Evolutionary conservation across 306 rosid genomes (phyloP).

Genomic region (Prunus mume): DNA sequence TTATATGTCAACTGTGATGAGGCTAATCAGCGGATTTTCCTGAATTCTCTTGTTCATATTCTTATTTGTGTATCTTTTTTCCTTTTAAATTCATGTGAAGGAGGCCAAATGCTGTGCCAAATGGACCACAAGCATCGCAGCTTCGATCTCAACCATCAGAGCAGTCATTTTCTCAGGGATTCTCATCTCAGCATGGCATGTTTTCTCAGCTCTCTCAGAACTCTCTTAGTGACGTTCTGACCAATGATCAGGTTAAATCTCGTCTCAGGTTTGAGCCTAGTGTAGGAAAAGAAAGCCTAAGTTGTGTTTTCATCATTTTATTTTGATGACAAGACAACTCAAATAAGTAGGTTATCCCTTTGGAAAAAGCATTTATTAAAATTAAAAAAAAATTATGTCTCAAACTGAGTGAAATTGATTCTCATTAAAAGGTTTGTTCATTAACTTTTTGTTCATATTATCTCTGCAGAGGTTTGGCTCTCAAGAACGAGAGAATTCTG

Average conservation of each 20-base stretch:
- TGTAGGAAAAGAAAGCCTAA: background rate
- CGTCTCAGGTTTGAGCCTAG: slow-evolving; percentile 5
- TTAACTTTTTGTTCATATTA: slow-evolving; percentile 23
- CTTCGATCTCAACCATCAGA: slow-evolving; percentile 81
- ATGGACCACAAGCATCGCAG: slow-evolving; percentile 76
- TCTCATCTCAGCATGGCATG: slow-evolving; percentile 76
- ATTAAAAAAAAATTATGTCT: background rate
- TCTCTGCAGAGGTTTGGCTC: slow-evolving; percentile 62
- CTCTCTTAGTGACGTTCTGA: slow-evolving; percentile 65
- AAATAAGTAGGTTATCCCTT: background rate
- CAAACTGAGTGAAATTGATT: background rate
- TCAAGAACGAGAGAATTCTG: slow-evolving; percentile 76
- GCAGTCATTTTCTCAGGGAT: slow-evolving; percentile 83
- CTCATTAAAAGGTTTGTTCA: background rate
- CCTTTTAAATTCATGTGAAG: slow-evolving; percentile 30
- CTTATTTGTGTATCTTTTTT: slow-evolving; percentile 10
- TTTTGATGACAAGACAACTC: background rate
- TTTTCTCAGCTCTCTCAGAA: slow-evolving; percentile 82
- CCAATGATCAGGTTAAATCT: slow-evolving; percentile 68
- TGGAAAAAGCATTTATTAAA: background rate
- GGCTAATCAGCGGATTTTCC: background rate
- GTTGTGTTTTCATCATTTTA: background rate
- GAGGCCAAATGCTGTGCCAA: slow-evolving; percentile 43
- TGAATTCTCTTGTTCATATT: background rate
- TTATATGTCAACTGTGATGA: background rate